Conservation (phyloP, 129 eudicot species). For the Oenanthe sinensis region DNA sequence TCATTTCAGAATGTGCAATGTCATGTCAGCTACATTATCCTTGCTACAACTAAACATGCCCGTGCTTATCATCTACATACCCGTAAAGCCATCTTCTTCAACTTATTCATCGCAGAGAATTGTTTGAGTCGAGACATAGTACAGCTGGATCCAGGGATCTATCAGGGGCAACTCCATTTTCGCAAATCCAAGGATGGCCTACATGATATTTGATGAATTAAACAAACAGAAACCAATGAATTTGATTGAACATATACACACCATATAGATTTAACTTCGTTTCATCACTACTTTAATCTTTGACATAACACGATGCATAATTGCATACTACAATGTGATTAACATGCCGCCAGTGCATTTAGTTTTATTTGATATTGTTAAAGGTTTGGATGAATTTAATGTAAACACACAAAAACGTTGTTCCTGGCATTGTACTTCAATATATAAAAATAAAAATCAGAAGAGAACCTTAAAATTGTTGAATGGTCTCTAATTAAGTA, state of each 20-base stretch:
- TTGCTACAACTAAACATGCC: not conserved
- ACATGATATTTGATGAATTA: conserved; percentile 10
- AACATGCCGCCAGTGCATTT: not conserved
- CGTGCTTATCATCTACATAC: conserved; percentile 29
- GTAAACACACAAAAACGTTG: too few species aligned
- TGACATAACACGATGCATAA: not conserved
- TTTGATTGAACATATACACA: not conserved
- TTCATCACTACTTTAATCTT: not conserved
- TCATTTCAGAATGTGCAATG: not conserved
- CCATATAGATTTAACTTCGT: not conserved
- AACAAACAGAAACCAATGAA: not conserved
- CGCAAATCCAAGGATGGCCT: conserved; percentile 99
- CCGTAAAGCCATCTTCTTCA: conserved; percentile 98
- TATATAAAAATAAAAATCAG: not conserved
- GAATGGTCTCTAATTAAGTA: not conserved
- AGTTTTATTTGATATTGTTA: too few species aligned
- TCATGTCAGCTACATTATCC: not conserved
- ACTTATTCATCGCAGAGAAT: conserved; percentile 97
- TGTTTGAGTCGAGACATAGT: conserved; percentile 96
- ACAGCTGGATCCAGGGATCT: conserved; percentile 92
- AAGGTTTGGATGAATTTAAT: not conserved
- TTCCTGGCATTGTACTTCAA: not conserved
- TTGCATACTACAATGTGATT: not conserved
- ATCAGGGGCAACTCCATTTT: conserved; percentile 97
- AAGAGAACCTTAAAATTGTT: not conserved